Evolutionary conservation across 2,329 filamentous ascomycete genomes (phyloP), one percentile per base, ranked within the genome.

Genomic region (Fusarium newnesense): DNA sequence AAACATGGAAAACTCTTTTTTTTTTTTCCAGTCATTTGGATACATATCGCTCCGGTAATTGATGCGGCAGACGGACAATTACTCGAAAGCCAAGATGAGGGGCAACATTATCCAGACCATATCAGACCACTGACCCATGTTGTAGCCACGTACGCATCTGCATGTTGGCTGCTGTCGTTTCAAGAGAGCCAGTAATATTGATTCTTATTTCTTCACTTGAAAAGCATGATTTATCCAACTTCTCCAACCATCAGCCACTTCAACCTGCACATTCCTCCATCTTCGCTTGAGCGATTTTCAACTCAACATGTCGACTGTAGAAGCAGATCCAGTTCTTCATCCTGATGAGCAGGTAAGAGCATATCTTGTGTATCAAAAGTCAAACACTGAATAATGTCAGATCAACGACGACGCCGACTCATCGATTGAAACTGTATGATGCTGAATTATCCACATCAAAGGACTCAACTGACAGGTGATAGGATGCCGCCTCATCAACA

Each of bases 381-480:
- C 11, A 4, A 18, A 12, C 13, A 9, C 21, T 57, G 13, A 57
- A 6, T 0, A 11, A 2, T 3, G 3, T 0, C 13, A 44, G 53
- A 7, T 26, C 21, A 15, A 5, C 0, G 18, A 21, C 2, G 12
- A 46, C 9, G n/a, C 18, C 10, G 30, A 46, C 10, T 57, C 39
- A 4, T 57, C 39, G 7, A 46, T 57, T 1, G 30, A 18, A 19
- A 9, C 9, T 7, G 53, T 57, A 2, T 11, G n/a, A 9, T 11
- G 19, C n/a, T 52, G 2, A 8, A 6, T 21, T 2, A 26, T 26
- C 16, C 2, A 18, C 2, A 2, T 12, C 7, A 16, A 26, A 21
- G 16, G n/a, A n/a, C 9, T 18, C 1, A 5, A 0, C 8, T 42
- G 11, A 56, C 19, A 30, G 1, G 5, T 5, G 16, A 7, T 1